Base-by-base conservation (phyloP, 441 rosid species). In the Sinapis alba region DNA sequence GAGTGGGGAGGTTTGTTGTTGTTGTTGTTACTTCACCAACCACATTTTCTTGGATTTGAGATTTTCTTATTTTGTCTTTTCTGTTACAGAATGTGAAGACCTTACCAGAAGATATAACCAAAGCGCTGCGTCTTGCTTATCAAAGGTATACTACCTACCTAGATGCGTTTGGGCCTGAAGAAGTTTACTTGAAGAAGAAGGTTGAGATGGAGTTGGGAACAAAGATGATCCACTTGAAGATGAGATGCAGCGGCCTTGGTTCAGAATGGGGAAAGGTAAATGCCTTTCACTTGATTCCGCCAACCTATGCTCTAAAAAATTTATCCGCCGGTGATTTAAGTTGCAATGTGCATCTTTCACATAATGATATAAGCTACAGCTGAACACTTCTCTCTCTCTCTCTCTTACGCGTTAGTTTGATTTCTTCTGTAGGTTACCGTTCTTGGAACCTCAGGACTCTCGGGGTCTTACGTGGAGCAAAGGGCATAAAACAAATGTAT, bases 231-330 rank as follows among this genome's bases (percentile, higher is more conserved):
- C 87, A 85, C 90, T 79, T 95, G 81, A 95, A 95, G 94, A 95
- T 93, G 98, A 90, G 99, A 81, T 89, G 94, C 76, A 77, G 92
- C 15, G 93, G 94, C 65, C 96, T 93, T 70, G 91, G 83, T 74
- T 77, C 97, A 5, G 91, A 89, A 74, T 95, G 99, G 99, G 96
- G 97, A 75, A 91, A 95, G 96, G 98, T 95, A 86, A 36, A 38
- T 53, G 11, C 9, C 54, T 34, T 53, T 51, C n/a, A 51, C 53
- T 9, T 30, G 34, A 30, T 32, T 32, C 10, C 36, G 7, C 36
- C 36, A 32, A 32, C 36, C 36, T 36, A 10, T 36, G 43, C n/a
- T 36, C 43, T 36, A 36, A 36, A 10, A 36, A 36, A 12, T 36
- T 10, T 11, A 36, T 36, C 15, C 45, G 3, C n/a, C 5, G 45